These are phyloP conservation scores for Myrica gale DNA, from an alignment of 306 rosid genomes.

Conservation along the genomic window DNA sequence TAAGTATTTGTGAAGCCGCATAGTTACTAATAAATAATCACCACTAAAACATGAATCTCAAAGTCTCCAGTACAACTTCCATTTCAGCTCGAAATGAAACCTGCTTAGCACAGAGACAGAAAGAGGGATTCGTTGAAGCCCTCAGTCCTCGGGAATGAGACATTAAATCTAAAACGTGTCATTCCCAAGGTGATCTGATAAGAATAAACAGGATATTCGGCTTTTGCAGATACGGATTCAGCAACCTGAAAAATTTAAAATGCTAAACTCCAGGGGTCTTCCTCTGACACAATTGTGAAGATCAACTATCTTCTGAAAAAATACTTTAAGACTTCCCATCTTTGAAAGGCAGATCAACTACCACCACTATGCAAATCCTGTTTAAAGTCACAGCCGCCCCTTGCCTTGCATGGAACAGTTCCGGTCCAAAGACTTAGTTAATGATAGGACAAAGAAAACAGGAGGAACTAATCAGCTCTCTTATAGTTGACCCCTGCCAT, in stretches of 20 bases:
- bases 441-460: neutral
- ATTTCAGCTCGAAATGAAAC: too few relatives aligned
- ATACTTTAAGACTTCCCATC: neutral
- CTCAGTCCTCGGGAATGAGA: neutral
- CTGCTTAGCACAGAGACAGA: too few relatives aligned
- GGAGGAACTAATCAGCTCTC: neutral
- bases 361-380: slow-evolving; percentile 2
- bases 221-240: neutral
- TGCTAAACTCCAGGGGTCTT: slow-evolving; percentile 3
- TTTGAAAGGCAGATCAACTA: neutral
- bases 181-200: slow-evolving; percentile 1
- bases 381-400: neutral
- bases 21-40: too few relatives aligned
- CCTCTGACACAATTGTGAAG: slow-evolving; percentile 4
- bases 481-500: neutral
- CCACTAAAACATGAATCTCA: too few relatives aligned
- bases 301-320: neutral
- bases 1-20: too few relatives aligned
- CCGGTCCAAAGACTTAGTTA: neutral
- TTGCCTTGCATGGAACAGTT: neutral
- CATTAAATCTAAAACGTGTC: neutral
- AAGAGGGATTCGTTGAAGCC: neutral
- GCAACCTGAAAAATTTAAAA: neutral
- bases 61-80: too few relatives aligned
- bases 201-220: neutral